A percentile compares a stretch with the other conserved stretches of the same genome.
Evolutionary conservation across 495 filamentous ascomycete genomes (phyloP).

Genomic region (Stereocaulon alpinum): DNA sequence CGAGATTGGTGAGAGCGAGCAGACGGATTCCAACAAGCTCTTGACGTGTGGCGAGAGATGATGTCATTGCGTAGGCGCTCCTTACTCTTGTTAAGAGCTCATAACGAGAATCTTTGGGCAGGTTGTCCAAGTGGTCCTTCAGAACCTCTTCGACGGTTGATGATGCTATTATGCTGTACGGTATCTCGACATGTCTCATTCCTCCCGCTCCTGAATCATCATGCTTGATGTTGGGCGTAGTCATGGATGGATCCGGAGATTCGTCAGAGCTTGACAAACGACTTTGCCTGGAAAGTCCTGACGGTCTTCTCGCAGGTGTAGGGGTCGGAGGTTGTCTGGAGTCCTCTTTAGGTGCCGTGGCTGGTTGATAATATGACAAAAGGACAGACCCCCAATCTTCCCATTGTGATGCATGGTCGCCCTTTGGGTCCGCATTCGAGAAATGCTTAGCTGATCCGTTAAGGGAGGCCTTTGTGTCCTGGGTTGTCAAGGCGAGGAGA

Average conservation of each 20-base stretch:
- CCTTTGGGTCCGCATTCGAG: conserved; percentile 24
- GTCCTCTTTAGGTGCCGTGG: conserved; percentile 24
- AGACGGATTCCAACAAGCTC: conserved; percentile 71
- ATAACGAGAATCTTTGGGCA: conserved; percentile 67
- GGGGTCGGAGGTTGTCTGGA: conserved; percentile 38
- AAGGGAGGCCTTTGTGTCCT: conserved; percentile 36
- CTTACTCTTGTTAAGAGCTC: conserved; percentile 79
- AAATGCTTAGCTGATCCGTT: conserved; percentile 32
- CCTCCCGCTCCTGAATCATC: conserved; percentile 31
- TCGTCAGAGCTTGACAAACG: conserved; percentile 46
- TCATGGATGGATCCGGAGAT: conserved; percentile 39
- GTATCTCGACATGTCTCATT: conserved; percentile 60
- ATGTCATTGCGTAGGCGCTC: conserved; percentile 63
- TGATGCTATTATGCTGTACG: conserved; percentile 50
- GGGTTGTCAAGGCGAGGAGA: conserved; percentile 53
- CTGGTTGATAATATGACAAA: conserved; percentile 53
- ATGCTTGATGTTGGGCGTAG: conserved; percentile 26
- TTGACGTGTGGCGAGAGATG: conserved; percentile 54
- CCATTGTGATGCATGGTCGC: conserved; percentile 32
- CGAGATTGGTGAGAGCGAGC: conserved; percentile 82
- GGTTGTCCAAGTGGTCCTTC: conserved; percentile 46
- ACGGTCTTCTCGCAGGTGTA: conserved; percentile 37
- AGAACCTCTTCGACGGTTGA: conserved; percentile 58
- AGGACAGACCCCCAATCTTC: conserved; percentile 60
- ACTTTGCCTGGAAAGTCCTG: conserved; percentile 29